Base-by-base conservation (phyloP, 352 stramenopile genomes). In the Hyaloperonospora brassicae region DNA sequence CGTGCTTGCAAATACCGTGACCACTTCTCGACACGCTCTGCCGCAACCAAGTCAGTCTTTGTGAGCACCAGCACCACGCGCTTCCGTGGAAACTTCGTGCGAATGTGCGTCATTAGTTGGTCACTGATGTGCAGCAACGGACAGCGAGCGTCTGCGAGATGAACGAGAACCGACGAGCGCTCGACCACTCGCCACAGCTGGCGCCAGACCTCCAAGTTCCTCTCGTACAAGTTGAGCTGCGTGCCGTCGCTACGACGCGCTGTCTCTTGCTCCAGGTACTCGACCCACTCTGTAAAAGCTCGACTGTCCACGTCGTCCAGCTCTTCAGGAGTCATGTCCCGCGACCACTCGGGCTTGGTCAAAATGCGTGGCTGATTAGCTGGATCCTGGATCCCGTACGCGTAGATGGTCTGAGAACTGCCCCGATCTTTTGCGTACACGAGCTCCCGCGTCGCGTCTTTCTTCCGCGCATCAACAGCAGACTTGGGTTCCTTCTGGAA, bases 31-130 rank as follows among this genome's bases (percentile, higher is more conserved):
- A 97, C 95, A 17, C 73, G 73, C 5, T 72, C 65, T 2, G 53
- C 45, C n/a, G 55, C 53, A 34, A 99, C 95, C 17, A 99, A 81
- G 67, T 99, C 97, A 40, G 97, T 96, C 71, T 99, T 99, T 53
- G 98, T 99, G n/a, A 99, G 60, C n/a, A 99, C 95, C 5, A 98
- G 66, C 21, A 99, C 75, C 50, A 99, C 73, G 10, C 84, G 72
- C 69, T 99, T 99, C 60, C 59, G 64, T 12, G 74, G 73, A 12
- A 70, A 66, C 0, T 70, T 50, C 4, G 44, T 52, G 4, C 50
- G 57, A 42, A 88, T 70, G 51, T 88, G 59, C n/a, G 47, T 61
- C 47, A 88, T 67, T 35, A 92, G 52, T 30, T 62, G 75, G 41
- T 89, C 75, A 31, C 81, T 89, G 10, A 92, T 52, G 52, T 90